Percentiles rank a stretch among this genome's conserved stretches.
Conservation (phyloP, 2,329 filamentous ascomycete genomes). For the Xylaria sp. region DNA sequence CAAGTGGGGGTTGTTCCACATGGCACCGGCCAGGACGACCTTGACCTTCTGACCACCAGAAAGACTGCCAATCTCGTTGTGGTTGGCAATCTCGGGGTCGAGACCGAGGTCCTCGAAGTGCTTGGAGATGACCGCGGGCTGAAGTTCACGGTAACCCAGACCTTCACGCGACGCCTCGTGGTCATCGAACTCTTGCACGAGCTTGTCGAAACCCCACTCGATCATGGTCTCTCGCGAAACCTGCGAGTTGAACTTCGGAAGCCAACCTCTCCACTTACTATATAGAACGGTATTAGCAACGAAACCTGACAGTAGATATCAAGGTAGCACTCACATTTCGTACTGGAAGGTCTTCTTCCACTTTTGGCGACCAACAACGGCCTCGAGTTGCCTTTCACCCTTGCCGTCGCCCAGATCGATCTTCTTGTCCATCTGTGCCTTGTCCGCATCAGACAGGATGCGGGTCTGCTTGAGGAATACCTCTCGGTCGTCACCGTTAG, state of each 20-base stretch:
- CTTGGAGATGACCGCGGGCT: slow-evolving; percentile 90
- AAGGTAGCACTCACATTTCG: slow-evolving; percentile 61
- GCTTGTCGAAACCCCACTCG: slow-evolving; percentile 82
- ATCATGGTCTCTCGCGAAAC: slow-evolving; percentile 88
- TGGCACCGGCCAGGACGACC: slow-evolving; percentile 90
- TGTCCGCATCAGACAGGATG: slow-evolving; percentile 77
- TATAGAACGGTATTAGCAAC: slow-evolving; percentile 33
- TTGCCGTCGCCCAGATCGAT: slow-evolving; percentile 82
- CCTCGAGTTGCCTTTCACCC: slow-evolving; percentile 71
- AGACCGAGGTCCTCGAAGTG: slow-evolving; percentile 97
- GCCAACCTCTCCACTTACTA: slow-evolving; percentile 79
- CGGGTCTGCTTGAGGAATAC: slow-evolving; percentile 97
- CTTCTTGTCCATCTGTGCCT: slow-evolving; percentile 83
- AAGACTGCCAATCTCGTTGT: slow-evolving; percentile 94
- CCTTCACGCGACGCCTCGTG: slow-evolving; percentile 98
- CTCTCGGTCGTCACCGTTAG: slow-evolving; percentile 93
- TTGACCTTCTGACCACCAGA: slow-evolving; percentile 99
- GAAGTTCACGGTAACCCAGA: slow-evolving; percentile 89
- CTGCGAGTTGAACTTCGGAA: slow-evolving; percentile 90
- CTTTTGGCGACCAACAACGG: slow-evolving; percentile 93
- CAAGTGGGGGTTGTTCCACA: slow-evolving; percentile 99
- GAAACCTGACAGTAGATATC: neutral
- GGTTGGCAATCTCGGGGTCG: slow-evolving; percentile 96
- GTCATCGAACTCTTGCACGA: slow-evolving; percentile 97
- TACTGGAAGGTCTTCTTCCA: slow-evolving; percentile 99